Conservation (phyloP, 306 rosid species). For the Gastrolobium bilobum region DNA sequence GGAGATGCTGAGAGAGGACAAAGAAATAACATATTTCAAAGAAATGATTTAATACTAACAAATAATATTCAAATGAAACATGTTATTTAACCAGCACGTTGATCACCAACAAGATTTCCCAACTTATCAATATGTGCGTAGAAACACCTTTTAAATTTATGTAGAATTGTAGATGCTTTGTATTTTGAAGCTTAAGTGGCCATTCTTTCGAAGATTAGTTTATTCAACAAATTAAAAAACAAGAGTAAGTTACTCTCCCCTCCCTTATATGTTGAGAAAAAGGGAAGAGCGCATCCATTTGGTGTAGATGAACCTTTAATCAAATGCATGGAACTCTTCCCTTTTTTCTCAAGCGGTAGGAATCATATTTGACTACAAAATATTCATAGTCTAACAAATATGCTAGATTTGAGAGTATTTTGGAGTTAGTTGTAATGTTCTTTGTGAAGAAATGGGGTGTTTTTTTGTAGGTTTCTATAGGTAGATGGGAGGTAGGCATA, state of each 20-base stretch:
- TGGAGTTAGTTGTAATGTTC: not conserved
- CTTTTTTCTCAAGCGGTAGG: not conserved
- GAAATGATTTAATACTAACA: not conserved
- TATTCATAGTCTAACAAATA: constrained; percentile 1
- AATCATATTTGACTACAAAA: constrained; percentile 25
- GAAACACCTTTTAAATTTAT: not conserved
- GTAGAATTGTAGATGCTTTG: constrained; percentile 32
- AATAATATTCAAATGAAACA: constrained; percentile 7
- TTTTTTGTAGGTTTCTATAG: not conserved
- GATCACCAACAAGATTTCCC: constrained; percentile 11
- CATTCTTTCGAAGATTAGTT: not conserved
- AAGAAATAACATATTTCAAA: constrained; percentile 17
- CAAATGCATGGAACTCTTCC: not conserved
- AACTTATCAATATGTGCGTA: not conserved
- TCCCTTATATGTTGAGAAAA: constrained; percentile 13
- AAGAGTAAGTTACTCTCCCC: not conserved
- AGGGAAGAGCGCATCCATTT: not conserved
- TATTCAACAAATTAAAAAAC: constrained; percentile 23
- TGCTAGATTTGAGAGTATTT: not conserved
- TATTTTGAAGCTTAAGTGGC: constrained; percentile 26
- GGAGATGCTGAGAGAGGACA: constrained; percentile 71
- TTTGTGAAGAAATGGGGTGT: not conserved
- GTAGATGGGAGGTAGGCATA: constrained; percentile 10
- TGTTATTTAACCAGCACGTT: constrained; percentile 1
- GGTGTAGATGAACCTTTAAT: not conserved